Evolutionary conservation across 1,284 basidiomycete species (phyloP), one percentile per base, ranked within the genome.

Genomic region (Apiotrichum akiyoshidainum): DNA sequence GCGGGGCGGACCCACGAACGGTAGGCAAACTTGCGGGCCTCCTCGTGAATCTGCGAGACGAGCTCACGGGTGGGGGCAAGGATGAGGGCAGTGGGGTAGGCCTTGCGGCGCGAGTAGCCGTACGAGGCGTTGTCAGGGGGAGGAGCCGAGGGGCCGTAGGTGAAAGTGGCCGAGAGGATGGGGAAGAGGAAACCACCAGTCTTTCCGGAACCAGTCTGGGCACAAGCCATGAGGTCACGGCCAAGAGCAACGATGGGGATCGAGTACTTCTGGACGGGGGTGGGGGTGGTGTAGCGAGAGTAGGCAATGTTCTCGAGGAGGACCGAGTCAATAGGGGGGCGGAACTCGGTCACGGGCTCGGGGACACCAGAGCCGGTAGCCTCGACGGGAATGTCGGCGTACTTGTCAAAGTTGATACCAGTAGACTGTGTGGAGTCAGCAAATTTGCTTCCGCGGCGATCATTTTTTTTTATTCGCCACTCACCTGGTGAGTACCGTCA

Each of bases 331-430:
- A 99, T 83, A 65, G 93, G 94, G 51, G 93, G 88, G 57, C 87
- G 89, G 81, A 99, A 99, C 59, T 87, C 84, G 65, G 79, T 85
- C 68, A 98, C 86, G 52, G 95, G 92, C 55, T 98, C 95, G 63
- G 96, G 96, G 26, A 96, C 94, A 67, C 89, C 91, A 61, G 87
- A 86, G 68, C 96, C 96, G 52, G 93, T 97, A 46, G 93, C 95
- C 81, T 99, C 96, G 69, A 99, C 94, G 65, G 96, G 96, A 73
- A 99, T 99, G 79, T 99, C 95, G 78, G 96, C 94, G 77, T 99
- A 99, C 81, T 96, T 96, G 83, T 99, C 96, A 74, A 99, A 99
- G 83, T 99, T 99, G 83, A 99, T 98, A 67, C 96, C 96, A 52
- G 94, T 96, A 71, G 92, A 87, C 77, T 94, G 89, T 73, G 86